phyloP scores from a whole-genome alignment of 768 basidiomycete genomes.

The Podaxis carcinomalis region DNA sequence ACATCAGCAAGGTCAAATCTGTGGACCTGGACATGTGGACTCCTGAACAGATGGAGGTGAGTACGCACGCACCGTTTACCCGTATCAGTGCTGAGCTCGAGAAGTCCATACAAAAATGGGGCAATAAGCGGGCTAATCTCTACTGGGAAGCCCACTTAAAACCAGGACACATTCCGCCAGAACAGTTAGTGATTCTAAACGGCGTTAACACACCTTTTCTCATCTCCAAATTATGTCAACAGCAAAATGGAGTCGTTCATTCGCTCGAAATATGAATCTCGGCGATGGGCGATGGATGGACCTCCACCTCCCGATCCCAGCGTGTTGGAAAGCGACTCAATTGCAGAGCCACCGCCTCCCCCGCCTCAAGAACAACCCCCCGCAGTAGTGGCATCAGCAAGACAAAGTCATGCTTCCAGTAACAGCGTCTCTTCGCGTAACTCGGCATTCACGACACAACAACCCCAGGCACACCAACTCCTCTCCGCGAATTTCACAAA shows the following conservation, averaged over 20 bases:
- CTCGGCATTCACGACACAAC: slow-evolving; percentile 32
- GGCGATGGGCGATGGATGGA: slow-evolving; percentile 91
- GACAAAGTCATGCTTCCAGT: slow-evolving; percentile 26
- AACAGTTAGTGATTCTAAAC: slow-evolving; percentile 67
- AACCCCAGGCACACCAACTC: slow-evolving; percentile 52
- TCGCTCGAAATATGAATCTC: slow-evolving; percentile 77
- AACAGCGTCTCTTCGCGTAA: slow-evolving; percentile 23
- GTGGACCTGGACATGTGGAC: slow-evolving; percentile 98
- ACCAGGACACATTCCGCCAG: slow-evolving; percentile 85
- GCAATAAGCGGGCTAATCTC: slow-evolving; percentile 85
- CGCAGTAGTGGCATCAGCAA: slow-evolving; percentile 17
- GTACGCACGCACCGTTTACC: slow-evolving; percentile 13
- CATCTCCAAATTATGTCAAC: neutral
- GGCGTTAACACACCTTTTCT: neutral
- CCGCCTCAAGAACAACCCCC: slow-evolving; percentile 20
- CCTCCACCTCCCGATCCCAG: slow-evolving; percentile 81
- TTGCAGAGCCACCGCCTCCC: slow-evolving; percentile 24
- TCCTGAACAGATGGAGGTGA: slow-evolving; percentile 93
- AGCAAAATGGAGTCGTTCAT: slow-evolving; percentile 10
- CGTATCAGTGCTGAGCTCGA: neutral
- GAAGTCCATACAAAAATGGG: slow-evolving; percentile 89
- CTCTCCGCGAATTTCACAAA: slow-evolving; percentile 38
- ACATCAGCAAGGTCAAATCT: slow-evolving; percentile 95
- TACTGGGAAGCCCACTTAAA: slow-evolving; percentile 99
- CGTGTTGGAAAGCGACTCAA: slow-evolving; percentile 49